These are phyloP conservation scores for Trichoderma pleuroti DNA, from an alignment of 2,329 filamentous ascomycete genomes.

Conservation along the genomic window DNA sequence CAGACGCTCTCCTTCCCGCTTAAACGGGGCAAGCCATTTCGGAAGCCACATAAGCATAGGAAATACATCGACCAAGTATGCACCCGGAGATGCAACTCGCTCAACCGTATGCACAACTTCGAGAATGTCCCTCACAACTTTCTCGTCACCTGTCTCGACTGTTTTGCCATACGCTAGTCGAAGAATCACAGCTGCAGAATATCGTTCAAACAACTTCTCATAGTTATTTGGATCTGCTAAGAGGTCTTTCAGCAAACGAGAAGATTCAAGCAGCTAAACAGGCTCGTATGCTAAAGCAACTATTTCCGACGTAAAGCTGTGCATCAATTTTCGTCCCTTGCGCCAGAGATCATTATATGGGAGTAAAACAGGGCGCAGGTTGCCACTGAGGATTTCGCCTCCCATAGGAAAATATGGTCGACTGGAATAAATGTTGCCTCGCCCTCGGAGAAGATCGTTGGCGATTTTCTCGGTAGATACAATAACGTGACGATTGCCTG, in stretches of 20 bases:
- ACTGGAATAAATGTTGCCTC: slow-evolving; percentile 49
- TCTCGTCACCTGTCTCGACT: too few species aligned
- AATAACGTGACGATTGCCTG: slow-evolving; percentile 41
- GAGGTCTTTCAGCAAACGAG: neutral
- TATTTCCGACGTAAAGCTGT: neutral
- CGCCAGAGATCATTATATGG: slow-evolving; percentile 7
- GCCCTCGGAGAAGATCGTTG: slow-evolving; percentile 46
- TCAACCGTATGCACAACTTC: too few species aligned
- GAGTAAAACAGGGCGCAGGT: slow-evolving; percentile 2
- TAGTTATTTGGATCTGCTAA: neutral
- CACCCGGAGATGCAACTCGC: too few species aligned
- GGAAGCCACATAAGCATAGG: too few species aligned
- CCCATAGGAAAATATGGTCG: slow-evolving; percentile 41
- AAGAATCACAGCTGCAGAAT: too few species aligned
- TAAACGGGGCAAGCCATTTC: too few species aligned
- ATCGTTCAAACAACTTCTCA: slow-evolving; percentile 5
- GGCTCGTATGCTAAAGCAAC: neutral
- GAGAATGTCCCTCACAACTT: too few species aligned
- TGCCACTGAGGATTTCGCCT: neutral
- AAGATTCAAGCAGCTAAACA: neutral
- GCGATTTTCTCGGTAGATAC: slow-evolving; percentile 48
- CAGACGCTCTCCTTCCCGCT: too few species aligned
- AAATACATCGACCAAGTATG: too few species aligned
- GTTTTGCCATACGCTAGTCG: too few species aligned
- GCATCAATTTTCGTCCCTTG: neutral